Base-by-base conservation (phyloP, 148 eudicot genomes). In the Rhododendron mucronatum region DNA sequence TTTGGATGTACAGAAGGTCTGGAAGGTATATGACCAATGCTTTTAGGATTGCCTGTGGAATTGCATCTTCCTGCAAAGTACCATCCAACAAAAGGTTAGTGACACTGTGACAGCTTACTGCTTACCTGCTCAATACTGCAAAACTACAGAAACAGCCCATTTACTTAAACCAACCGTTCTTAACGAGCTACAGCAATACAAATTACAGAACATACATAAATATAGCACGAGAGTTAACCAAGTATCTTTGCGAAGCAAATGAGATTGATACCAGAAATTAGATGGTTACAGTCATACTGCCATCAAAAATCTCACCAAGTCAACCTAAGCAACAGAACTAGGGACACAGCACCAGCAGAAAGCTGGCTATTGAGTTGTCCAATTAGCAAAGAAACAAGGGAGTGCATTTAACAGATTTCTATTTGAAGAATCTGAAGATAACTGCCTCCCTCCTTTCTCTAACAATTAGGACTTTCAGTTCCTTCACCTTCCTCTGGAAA, bases 41-140 rank as follows among this genome's bases (percentile, higher is more conserved):
- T 76, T 39, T 88, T 85, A 83, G 88, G 69, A 80, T 45, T 77
- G 76, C 21, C 82, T 33, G 89, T 84, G 82, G 88, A 82, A 73
- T 71, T 83, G 80, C 71, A 67, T 65, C 79, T 90, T 65, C 91
- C 93, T 94, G 89, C 45, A n/a, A 76, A 81, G 85, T 69, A 79
- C 51, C 69, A 87, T 80, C 53, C 73, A 44, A 88, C 73, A 82
- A 84, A 80, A 57, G 48, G 88, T 77, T 23, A 71, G 37, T 14
- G 76, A 13, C 18, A 71, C 39, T 6, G 51, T 55, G 11, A 88
- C 7, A 57, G 41, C 45, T 41, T 53, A 41, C 12, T 45, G 26
- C 57, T 26, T 74, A 44, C 23, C 63, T 33, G 57, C 83, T 74
- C 33, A 77, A 28, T 84, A 85, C 61, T 37, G 50, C 53, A 18